phyloP scores from a whole-genome alignment of 257 asterid species.

The Salvia splendens region DNA sequence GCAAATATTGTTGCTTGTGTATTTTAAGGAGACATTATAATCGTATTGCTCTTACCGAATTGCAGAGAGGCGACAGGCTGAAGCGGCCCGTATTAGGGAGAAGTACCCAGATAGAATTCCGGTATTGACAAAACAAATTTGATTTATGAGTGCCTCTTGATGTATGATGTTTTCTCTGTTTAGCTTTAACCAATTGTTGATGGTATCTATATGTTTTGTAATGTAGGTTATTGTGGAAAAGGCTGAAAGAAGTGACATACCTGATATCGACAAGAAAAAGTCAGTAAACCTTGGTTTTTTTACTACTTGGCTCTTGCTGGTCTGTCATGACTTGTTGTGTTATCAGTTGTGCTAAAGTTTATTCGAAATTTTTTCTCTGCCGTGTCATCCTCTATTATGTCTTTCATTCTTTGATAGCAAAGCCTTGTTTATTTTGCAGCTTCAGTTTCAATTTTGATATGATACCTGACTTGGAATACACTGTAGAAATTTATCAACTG shows the following conservation, averaged over 20 bases:
- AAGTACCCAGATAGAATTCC: constrained; percentile 98
- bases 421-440: neutral
- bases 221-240: constrained; percentile 86
- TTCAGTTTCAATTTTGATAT: neutral
- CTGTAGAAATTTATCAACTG: neutral
- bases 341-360: neutral
- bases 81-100: constrained; percentile 95
- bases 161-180: neutral
- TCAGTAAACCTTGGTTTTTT: constrained; percentile 36
- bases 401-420: neutral
- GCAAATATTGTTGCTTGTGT: neutral
- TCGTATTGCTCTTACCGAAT: constrained; percentile 8
- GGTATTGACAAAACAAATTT: constrained; percentile 40
- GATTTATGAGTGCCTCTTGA: neutral
- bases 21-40: neutral
- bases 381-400: neutral
- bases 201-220: constrained; percentile 16
- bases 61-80: constrained; percentile 93
- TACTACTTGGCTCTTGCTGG: neutral
- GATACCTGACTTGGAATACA: neutral
- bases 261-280: constrained; percentile 96
- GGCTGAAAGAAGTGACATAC: constrained; percentile 93
- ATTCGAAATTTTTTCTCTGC: neutral
- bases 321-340: neutral
- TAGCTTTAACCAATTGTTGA: neutral